Evolutionary conservation across 2,329 filamentous ascomycete genomes (phyloP).

Genomic region (Purpureocillium takamizusanense): DNA sequence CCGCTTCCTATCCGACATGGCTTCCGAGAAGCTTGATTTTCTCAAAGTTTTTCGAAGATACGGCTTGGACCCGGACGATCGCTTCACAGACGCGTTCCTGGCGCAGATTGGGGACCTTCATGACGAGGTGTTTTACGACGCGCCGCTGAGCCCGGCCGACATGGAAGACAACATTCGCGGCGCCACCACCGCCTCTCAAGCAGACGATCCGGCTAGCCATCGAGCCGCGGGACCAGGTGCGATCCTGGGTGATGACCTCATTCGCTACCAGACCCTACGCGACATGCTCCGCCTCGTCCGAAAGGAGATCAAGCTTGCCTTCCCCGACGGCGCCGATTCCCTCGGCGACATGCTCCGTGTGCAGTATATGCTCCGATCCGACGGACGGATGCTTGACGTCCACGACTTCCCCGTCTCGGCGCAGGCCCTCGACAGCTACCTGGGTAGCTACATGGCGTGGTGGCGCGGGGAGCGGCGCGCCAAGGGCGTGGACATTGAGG

Average conservation of each 20-base stretch:
- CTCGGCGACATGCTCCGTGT: conserved; percentile 43
- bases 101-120: conserved; percentile 63
- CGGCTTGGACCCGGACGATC: conserved; percentile 50
- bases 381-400: conserved; percentile 44
- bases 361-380: conserved; percentile 42
- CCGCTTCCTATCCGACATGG: conserved; percentile 69
- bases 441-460: conserved; percentile 68
- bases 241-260: conserved; percentile 13
- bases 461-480: conserved; percentile 72
- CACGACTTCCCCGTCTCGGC: conserved; percentile 60
- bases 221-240: neutral
- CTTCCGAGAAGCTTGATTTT: conserved; percentile 61
- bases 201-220: neutral
- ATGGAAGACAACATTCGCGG: neutral
- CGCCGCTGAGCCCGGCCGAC: conserved; percentile 21
- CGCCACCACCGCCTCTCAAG: neutral
- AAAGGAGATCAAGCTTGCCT: conserved; percentile 39
- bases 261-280: conserved; percentile 39
- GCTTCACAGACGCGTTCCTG: conserved; percentile 74
- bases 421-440: conserved; percentile 52
- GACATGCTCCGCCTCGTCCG: conserved; percentile 36
- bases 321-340: conserved; percentile 38
- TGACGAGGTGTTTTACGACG: conserved; percentile 52
- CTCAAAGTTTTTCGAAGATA: conserved; percentile 63
- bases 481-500: conserved; percentile 68